Percentiles rank a stretch among this genome's conserved stretches.
These are phyloP conservation scores for Elaeis guineensis DNA, from an alignment of 176 grass and related monocot genomes.

Conservation along the genomic window DNA sequence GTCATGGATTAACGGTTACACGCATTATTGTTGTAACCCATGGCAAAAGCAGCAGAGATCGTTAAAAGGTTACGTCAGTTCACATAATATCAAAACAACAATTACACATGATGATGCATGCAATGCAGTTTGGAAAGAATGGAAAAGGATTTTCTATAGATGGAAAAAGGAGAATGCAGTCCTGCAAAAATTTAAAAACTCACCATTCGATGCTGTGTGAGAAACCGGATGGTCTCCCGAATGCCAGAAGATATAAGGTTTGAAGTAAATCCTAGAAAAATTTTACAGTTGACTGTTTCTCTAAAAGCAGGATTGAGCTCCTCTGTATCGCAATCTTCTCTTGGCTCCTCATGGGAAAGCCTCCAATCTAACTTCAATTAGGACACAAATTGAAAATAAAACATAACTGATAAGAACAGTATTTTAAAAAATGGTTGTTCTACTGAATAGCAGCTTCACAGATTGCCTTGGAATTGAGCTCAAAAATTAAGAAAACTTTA, in stretches of 20 bases:
- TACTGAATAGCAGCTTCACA: no score
- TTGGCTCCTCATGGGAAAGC: constrained; percentile 54
- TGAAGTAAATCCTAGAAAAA: constrained; percentile 95
- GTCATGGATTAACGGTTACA: no score
- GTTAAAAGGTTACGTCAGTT: no score
- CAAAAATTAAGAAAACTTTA: no score
- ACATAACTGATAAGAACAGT: not conserved
- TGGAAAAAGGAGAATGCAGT: no score
- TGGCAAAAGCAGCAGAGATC: no score
- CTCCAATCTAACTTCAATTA: constrained; percentile 79
- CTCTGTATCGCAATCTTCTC: constrained; percentile 38
- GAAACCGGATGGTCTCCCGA: constrained; percentile 68
- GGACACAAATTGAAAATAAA: not conserved
- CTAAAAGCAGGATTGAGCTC: constrained; percentile 59
- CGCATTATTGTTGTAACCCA: no score
- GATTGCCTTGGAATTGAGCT: no score
- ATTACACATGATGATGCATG: no score
- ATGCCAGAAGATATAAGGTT: constrained; percentile 88
- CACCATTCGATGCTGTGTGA: constrained; percentile 86
- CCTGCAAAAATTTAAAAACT: constrained; percentile 6
- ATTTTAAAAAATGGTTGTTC: not conserved
- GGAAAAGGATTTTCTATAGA: no score
- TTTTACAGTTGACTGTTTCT: constrained; percentile 87
- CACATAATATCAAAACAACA: no score
- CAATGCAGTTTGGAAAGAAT: no score